Evolutionary conservation across 176 grass and related monocot species (phyloP), one percentile per base, ranked within the genome.

Genomic region (Bromus sterilis): DNA sequence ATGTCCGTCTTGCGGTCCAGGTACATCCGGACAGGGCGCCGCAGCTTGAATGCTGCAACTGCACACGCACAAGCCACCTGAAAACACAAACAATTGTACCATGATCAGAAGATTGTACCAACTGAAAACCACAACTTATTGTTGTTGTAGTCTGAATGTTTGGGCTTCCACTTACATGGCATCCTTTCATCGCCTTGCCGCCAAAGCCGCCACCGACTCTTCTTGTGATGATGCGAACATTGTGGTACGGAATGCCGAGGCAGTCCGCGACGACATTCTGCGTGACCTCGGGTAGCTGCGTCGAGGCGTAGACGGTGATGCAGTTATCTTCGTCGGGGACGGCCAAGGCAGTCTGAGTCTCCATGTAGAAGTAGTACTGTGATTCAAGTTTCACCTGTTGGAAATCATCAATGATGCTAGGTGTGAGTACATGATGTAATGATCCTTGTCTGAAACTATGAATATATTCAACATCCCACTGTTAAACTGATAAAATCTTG

Each of bases 351-450:
- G 63, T 74, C 34, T 97, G 91, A 4, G 94, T 91, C 44, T 97
- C 94, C 87, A 97, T 82, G 79, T 97, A 97, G 75, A 97, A 97
- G 67, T 82, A 94, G 53, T 97, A 97, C 13, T 97, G 91, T 35
- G 91, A 94, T 78, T 81, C 91, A 78, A 97, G 89, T 46, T 90
- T 91, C 82, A 97, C 91, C 91, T 97, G 71, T 24, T 4, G 68
- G 23, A 68, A 39, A 77, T 9, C 11, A 11, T 49, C 0, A 73
- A 28, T 41, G 42, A 51, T 37, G 25, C 11, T 9, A 40, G 5
- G 3, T 35, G 11, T 63, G 10, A 82, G 21, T 35, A 23, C n/a
- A n/a, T n/a, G n/a, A n/a, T 43, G 6, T 21, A 7, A 36, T 20
- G 60, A 49, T 1, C 23, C 9, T n/a, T 32, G 18, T 60, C 26